Percentiles rank a stretch among this genome's conserved stretches.
These are phyloP conservation scores for Dactylellina drechsleri DNA, from an alignment of 2,329 filamentous ascomycete genomes.

Conservation along the genomic window DNA sequence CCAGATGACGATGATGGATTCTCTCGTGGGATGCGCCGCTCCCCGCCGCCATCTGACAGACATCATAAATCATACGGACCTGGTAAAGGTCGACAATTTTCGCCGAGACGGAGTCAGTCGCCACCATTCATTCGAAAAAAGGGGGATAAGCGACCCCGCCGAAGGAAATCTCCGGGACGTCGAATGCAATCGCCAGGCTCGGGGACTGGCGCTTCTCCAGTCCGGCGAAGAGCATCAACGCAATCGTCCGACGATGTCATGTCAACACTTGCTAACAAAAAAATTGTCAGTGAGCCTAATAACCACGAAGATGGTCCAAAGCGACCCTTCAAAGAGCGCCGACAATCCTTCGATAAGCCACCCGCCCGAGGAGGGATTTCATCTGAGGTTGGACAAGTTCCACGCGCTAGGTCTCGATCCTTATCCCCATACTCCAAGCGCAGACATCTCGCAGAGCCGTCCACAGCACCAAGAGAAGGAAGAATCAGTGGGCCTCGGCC, in stretches of 20 bases:
- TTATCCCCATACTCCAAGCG: conserved; percentile 44
- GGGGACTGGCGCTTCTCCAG: conserved; percentile 32
- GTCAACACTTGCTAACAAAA: conserved; percentile 33
- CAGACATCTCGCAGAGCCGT: conserved; percentile 19
- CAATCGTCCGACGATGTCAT: conserved; percentile 40
- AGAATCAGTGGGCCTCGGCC: background rate
- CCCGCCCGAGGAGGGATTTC: conserved; percentile 23
- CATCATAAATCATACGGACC: conserved; percentile 9
- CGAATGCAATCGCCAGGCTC: conserved; percentile 35
- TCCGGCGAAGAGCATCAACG: conserved; percentile 33
- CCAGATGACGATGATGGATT: conserved; percentile 22
- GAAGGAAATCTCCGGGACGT: conserved; percentile 36
- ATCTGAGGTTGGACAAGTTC: conserved; percentile 26
- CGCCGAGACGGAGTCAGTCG: conserved; percentile 39
- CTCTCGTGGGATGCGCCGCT: conserved; percentile 26
- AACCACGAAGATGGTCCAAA: conserved; percentile 8
- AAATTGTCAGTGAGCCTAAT: background rate
- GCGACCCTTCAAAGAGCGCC: background rate
- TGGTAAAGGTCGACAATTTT: conserved; percentile 12
- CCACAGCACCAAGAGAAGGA: background rate
- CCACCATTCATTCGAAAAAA: conserved; percentile 26
- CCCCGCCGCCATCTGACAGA: background rate
- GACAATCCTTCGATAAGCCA: conserved; percentile 6
- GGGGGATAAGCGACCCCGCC: conserved; percentile 42
- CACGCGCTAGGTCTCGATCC: conserved; percentile 25